phyloP scores from a whole-genome alignment of 1,284 basidiomycete species.

The Stygiomarasmius scandens region DNA sequence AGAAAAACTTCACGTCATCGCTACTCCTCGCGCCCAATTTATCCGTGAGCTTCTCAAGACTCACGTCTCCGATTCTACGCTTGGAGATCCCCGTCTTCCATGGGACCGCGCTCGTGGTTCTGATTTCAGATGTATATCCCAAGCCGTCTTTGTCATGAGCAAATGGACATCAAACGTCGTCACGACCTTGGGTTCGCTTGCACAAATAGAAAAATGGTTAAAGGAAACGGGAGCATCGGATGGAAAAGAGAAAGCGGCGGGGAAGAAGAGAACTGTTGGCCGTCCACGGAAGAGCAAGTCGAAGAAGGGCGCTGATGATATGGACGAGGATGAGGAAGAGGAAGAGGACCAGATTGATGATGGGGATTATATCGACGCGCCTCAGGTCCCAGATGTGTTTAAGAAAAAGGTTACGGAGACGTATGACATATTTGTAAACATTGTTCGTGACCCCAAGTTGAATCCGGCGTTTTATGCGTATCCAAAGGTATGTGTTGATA shows the following conservation, averaged over 20 bases:
- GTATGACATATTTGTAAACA: slow-evolving; percentile 45
- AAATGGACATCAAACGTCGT: slow-evolving; percentile 36
- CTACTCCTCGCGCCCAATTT: slow-evolving; percentile 53
- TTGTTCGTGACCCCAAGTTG: slow-evolving; percentile 41
- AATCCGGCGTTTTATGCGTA: slow-evolving; percentile 33
- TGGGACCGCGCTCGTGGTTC: slow-evolving; percentile 9
- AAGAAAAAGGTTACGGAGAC: slow-evolving; percentile 39
- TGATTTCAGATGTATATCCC: slow-evolving; percentile 50
- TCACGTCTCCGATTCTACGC: slow-evolving; percentile 42
- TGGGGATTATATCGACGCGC: slow-evolving; percentile 2
- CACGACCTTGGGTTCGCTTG: slow-evolving; percentile 35
- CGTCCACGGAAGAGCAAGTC: not conserved
- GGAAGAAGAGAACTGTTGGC: not conserved
- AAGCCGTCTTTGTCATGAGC: slow-evolving; percentile 54
- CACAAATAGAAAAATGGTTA: slow-evolving; percentile 60
- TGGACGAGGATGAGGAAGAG: not conserved
- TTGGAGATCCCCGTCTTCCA: slow-evolving; percentile 46
- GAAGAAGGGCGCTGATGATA: not conserved
- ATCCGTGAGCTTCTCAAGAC: slow-evolving; percentile 49
- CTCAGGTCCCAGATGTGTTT: slow-evolving; percentile 32
- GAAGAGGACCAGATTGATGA: not conserved
- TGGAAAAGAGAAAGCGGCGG: slow-evolving; percentile 21
- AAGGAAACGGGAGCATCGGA: slow-evolving; percentile 22
- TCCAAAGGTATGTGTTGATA: slow-evolving; percentile 2
- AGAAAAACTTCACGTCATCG: slow-evolving; percentile 70